A percentile compares a stretch with the other conserved stretches of the same genome.
phyloP scores from a whole-genome alignment of 495 filamentous ascomycete genomes.

The Penicillium manginii region DNA sequence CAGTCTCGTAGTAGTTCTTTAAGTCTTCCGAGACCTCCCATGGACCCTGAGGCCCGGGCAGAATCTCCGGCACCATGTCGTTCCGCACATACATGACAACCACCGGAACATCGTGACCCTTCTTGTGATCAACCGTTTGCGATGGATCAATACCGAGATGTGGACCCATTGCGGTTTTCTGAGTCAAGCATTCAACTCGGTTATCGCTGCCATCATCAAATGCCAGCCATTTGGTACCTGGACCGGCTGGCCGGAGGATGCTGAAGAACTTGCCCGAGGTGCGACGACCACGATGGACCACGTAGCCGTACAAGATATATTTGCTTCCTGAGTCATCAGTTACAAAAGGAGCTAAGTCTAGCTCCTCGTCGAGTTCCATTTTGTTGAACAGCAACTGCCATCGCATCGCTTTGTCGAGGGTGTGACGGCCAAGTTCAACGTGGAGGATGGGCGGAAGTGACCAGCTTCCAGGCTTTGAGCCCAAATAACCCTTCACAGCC shows the following conservation, averaged over 20 bases:
- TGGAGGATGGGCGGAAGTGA: constrained; percentile 55
- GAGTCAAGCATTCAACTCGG: constrained; percentile 60
- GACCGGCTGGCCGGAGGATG: constrained; percentile 61
- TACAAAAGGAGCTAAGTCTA: constrained; percentile 48
- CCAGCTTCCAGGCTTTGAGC: constrained; percentile 42
- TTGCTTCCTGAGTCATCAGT: constrained; percentile 39
- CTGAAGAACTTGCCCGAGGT: constrained; percentile 65
- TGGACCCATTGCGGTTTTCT: constrained; percentile 56
- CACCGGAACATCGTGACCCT: constrained; percentile 61
- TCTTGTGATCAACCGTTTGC: constrained; percentile 45
- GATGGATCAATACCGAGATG: constrained; percentile 54
- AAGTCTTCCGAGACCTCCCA: constrained; percentile 41
- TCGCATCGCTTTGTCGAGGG: constrained; percentile 52
- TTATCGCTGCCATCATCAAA: constrained; percentile 60
- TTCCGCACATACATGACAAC: constrained; percentile 60
- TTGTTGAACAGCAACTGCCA: constrained; percentile 64
- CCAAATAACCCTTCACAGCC: constrained; percentile 36
- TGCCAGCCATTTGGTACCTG: constrained; percentile 60
- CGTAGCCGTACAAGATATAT: constrained; percentile 64
- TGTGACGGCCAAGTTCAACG: constrained; percentile 63
- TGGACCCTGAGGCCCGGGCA: constrained; percentile 49
- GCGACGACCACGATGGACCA: constrained; percentile 64
- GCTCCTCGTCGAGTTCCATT: constrained; percentile 57
- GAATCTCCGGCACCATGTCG: constrained; percentile 48
- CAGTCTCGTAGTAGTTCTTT: constrained; percentile 45